Conservation (phyloP, 2,329 filamentous ascomycete genomes). For the Fusarium incarnatum region DNA sequence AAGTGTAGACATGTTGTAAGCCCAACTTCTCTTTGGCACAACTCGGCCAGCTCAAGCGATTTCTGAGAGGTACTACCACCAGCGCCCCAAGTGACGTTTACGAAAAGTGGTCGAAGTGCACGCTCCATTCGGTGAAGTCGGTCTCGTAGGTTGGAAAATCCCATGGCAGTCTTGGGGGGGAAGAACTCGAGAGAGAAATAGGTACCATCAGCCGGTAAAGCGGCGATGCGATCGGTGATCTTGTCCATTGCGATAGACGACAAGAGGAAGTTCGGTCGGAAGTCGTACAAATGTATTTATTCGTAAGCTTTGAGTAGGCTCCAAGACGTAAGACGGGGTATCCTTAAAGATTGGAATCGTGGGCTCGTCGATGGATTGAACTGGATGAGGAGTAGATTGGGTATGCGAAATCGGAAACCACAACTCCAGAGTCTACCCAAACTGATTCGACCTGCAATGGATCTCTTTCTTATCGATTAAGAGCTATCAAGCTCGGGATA, state of each 20-base stretch:
- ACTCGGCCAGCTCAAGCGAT: conserved; percentile 92
- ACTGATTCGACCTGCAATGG: background rate
- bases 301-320: background rate
- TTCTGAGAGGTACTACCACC: conserved; percentile 92
- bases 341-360: conserved; percentile 20
- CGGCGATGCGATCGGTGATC: conserved; percentile 95
- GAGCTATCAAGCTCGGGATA: conserved; percentile 2
- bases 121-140: conserved; percentile 95
- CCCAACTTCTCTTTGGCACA: conserved; percentile 91
- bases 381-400: conserved; percentile 1
- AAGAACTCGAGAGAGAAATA: conserved; percentile 99
- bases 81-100: conserved; percentile 98
- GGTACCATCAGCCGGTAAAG: conserved; percentile 80
- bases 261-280: background rate
- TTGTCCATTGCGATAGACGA: conserved; percentile 72
- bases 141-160: conserved; percentile 91
- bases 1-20: conserved; percentile 95
- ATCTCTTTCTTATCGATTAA: conserved; percentile 18
- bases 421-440: background rate
- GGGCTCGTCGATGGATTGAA: background rate
- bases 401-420: conserved; percentile 12
- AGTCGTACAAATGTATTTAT: background rate
- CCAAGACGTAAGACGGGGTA: conserved; percentile 21
- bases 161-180: conserved; percentile 96
- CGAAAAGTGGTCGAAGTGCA: conserved; percentile 89